Conservation (phyloP, 2,329 filamentous ascomycete species). For the Penicillium occitanis region DNA sequence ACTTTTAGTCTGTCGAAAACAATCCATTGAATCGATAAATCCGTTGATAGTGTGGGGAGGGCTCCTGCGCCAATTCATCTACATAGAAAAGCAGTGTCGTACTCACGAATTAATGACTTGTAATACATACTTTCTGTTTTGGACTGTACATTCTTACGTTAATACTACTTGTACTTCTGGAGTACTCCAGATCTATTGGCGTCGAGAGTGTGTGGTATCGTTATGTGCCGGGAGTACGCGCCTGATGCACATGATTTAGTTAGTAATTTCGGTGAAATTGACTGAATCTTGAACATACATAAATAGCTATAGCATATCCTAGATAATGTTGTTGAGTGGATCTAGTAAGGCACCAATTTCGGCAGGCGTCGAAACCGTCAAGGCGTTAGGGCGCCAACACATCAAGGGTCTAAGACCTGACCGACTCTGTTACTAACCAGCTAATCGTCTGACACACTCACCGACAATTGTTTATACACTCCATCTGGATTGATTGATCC, state of each 20-base stretch:
- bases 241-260: background rate
- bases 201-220: background rate
- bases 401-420: background rate
- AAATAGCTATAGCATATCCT: background rate
- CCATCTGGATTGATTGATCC: background rate
- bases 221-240: background rate
- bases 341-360: conserved; percentile 2
- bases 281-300: background rate
- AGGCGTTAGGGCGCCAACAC: conserved; percentile 11
- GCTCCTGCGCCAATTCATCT: background rate
- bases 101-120: background rate
- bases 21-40: background rate
- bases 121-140: background rate
- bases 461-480: background rate
- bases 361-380: background rate
- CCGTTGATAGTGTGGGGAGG: background rate
- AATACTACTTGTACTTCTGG: background rate
- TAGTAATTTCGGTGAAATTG: background rate
- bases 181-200: background rate
- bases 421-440: background rate
- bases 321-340: too few relatives aligned
- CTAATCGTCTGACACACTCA: conserved; percentile 6
- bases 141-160: background rate
- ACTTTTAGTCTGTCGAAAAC: background rate
- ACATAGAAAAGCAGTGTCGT: background rate